Percentiles rank a stretch among this genome's conserved stretches.
Conservation (phyloP, 1,139 yeast genomes). For the Blastobotrys persicus region DNA sequence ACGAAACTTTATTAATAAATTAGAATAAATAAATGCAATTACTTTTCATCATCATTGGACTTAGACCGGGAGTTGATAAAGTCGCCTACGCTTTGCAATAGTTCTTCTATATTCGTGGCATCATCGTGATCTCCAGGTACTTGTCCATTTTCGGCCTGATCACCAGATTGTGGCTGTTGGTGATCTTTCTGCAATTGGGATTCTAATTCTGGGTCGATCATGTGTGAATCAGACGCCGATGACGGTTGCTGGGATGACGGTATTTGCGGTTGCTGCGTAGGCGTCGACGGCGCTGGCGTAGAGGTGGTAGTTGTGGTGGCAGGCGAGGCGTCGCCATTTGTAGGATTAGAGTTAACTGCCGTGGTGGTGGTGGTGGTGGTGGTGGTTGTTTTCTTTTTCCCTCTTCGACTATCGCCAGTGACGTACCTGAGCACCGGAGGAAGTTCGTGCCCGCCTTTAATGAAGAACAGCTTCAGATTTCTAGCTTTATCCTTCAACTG, state of each 20-base stretch:
- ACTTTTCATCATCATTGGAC: neutral
- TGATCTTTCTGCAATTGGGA: slow-evolving; percentile 8
- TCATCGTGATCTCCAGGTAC: slow-evolving; percentile 15
- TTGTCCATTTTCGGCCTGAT: neutral
- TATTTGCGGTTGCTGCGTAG: neutral
- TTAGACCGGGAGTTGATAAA: slow-evolving; percentile 29
- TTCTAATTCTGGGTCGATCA: slow-evolving; percentile 11
- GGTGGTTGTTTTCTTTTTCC: slow-evolving; percentile 34
- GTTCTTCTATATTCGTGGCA: slow-evolving; percentile 29
- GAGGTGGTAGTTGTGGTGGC: slow-evolving; percentile 6
- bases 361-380: slow-evolving; percentile 3
- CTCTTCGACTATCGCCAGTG: slow-evolving; percentile 73
- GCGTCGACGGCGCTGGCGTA: slow-evolving; percentile 2
- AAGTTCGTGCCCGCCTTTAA: slow-evolving; percentile 55
- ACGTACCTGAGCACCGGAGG: slow-evolving; percentile 79
- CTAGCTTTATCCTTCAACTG: slow-evolving; percentile 95
- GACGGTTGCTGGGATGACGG: slow-evolving; percentile 7
- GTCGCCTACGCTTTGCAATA: slow-evolving; percentile 37
- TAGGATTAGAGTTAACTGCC: slow-evolving; percentile 5
- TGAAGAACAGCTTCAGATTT: slow-evolving; percentile 84
- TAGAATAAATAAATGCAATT: slow-evolving; percentile 3
- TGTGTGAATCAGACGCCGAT: slow-evolving; percentile 11
- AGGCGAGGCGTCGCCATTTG: neutral
- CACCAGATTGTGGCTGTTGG: slow-evolving; percentile 2
- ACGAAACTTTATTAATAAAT: neutral